These are phyloP conservation scores for Monilinia fructigena DNA, from an alignment of 2,329 filamentous ascomycete genomes.

Conservation along the genomic window DNA sequence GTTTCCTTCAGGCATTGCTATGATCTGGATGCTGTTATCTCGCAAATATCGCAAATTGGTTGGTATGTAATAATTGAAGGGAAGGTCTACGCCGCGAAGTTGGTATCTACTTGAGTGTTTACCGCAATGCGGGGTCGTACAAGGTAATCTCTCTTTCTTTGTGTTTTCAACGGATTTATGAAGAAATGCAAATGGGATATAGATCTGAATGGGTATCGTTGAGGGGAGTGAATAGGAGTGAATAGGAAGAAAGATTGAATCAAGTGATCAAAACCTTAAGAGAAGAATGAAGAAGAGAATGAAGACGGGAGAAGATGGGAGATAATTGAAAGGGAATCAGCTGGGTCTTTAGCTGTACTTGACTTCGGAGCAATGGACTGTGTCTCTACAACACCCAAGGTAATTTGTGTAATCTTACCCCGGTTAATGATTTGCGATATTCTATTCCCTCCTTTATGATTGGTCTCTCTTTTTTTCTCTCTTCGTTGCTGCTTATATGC, in stretches of 20 bases:
- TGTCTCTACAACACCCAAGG: slow-evolving; percentile 14
- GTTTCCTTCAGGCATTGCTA: slow-evolving; percentile 47
- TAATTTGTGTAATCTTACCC: slow-evolving; percentile 9
- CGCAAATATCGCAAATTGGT: background rate
- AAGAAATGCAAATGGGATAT: slow-evolving; percentile 1
- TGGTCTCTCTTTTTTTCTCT: background rate
- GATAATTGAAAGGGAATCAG: slow-evolving; percentile 8
- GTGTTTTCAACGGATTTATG: background rate
- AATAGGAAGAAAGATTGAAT: background rate
- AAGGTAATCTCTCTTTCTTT: slow-evolving; percentile 3
- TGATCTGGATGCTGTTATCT: slow-evolving; percentile 10
- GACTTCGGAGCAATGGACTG: slow-evolving; percentile 11
- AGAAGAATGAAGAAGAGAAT: background rate
- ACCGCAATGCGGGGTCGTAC: slow-evolving; percentile 8
- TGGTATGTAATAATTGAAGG: background rate
- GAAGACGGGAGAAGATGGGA: background rate
- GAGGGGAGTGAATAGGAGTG: background rate
- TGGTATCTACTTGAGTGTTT: background rate
- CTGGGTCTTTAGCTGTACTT: slow-evolving; percentile 15
- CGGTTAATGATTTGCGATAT: slow-evolving; percentile 1
- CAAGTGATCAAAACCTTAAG: background rate
- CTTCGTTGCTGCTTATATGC: background rate
- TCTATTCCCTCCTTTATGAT: background rate
- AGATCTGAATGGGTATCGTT: background rate
- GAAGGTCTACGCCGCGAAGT: background rate